Evolutionary conservation across 2,329 filamentous ascomycete species (phyloP), one percentile per base, ranked within the genome.

Genomic region (Claviceps sp.): DNA sequence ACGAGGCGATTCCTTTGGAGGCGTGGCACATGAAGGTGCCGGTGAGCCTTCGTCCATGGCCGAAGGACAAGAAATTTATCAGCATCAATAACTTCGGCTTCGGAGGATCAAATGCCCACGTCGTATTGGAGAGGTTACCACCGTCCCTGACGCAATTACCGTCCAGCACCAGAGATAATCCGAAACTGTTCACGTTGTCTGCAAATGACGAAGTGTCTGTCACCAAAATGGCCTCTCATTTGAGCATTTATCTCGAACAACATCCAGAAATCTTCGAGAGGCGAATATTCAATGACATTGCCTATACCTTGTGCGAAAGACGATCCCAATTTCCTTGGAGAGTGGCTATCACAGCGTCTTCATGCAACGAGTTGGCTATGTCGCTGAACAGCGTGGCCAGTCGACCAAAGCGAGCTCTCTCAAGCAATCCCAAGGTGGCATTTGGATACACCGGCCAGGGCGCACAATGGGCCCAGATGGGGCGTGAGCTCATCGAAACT

Each of bases 81-180:
- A 76, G 72, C 55, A 63, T 77, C 52, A 76, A 76, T 59, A 69
- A 64, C 52, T 76, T 75, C 51, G 72, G 72, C 1, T 74, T 70
- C 43, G 72, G 70, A 26, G 71, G 66, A 42, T 69, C 72, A 14
- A 75, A 75, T 55, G 70, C 67, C 4, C 72, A 74, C 55, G 64
- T 64, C 0, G 65, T 75, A 2, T 58, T 72, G 18, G 64, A 67
- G 52, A 51, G 50, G 7, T 52, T 52, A 2, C 52, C 55, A 4
- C 18, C 44, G 3, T 43, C 46, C 5, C 16, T 55, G 1, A 1
- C 1, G 9, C 6, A 44, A 3, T 5, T 18, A 1, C 4, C 30
- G 3, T 22, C 11, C n/a, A 14, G 18, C 13, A 30, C 16, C 8
- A 50, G 18, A 22, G 26, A 22, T 8, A 9, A 18, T 5, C 40